A percentile compares a stretch with the other conserved stretches of the same genome.
These are phyloP conservation scores for Boletellus deceptivus DNA, from an alignment of 1,284 basidiomycete species.

Conservation along the genomic window DNA sequence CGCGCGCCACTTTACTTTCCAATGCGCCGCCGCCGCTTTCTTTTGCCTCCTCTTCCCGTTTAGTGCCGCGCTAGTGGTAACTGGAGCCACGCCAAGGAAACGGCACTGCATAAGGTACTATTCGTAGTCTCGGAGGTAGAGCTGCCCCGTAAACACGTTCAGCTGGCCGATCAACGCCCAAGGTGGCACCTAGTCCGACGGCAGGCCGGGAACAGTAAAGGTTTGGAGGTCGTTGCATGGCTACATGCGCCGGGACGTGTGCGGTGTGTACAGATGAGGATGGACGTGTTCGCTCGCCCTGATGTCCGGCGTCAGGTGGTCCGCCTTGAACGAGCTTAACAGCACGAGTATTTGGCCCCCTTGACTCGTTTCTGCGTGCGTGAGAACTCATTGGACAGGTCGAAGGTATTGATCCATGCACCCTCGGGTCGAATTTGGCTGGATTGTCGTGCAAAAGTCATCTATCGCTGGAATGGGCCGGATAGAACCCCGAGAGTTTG, in stretches of 20 bases:
- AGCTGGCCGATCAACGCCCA: not conserved
- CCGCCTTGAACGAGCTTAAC: conserved; percentile 43
- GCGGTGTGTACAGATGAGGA: conserved; percentile 41
- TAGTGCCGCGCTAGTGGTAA: too few species aligned
- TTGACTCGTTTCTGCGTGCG: conserved; percentile 3
- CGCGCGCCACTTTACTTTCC: too few species aligned
- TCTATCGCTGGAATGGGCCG: conserved; percentile 23
- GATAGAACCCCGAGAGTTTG: not conserved
- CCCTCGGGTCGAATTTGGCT: not conserved
- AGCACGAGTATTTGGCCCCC: conserved; percentile 26
- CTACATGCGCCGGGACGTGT: conserved; percentile 33
- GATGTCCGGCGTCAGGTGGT: conserved; percentile 38
- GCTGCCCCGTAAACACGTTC: conserved; percentile 38
- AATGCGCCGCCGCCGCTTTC: too few species aligned
- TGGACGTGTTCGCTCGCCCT: conserved; percentile 30
- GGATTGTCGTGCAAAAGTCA: conserved; percentile 20
- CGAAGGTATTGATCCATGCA: too few species aligned
- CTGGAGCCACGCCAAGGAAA: not conserved
- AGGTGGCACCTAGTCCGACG: not conserved
- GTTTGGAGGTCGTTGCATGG: conserved; percentile 38
- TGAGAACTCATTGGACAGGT: too few species aligned
- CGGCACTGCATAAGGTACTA: conserved; percentile 23
- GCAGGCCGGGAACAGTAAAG: conserved; percentile 30
- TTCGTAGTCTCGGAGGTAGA: conserved; percentile 15
- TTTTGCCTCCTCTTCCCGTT: not conserved